Base-by-base conservation (phyloP, 2,329 filamentous ascomycete species). In the Didymella exigua region DNA sequence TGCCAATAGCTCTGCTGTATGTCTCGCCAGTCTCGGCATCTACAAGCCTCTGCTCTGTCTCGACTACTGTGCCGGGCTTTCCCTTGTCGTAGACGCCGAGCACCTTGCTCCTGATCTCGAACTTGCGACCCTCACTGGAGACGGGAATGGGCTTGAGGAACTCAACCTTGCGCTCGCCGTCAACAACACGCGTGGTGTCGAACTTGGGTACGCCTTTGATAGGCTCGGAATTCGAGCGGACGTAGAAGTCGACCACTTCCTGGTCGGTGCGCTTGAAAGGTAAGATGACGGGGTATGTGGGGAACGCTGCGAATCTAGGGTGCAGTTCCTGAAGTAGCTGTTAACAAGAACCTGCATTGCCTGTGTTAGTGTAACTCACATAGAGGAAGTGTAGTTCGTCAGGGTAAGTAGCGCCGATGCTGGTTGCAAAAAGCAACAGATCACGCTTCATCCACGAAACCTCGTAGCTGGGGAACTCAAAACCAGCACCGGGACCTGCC, bases 351-450 rank as follows among this genome's bases (percentile, higher is more conserved):
- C 13, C 14, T 26, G 33, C n/a, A 18, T 52, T 26, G 41, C 19
- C 1, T 24, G 18, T n/a, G 5, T 9, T 46, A 23, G n/a, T 21
- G 2, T 26, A 5, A 71, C 84, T 56, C 82, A 95, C 91, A 69
- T 92, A 97, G 78, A 96, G 87, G 73, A 93, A 96, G 73, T 96
- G 91, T 70, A 96, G 85, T 81, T 97, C 93, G 66, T 96, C 87
- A n/a, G 84, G 83, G 31, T 71, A 70, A 11, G 86, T 93, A 71
- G 84, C 87, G 52, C 93, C 93, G 74, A 97, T 93, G 78, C 89
- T 93, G 76, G 89, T 89, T 66, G 93, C 92, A 75, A 97, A 97
- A 58, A 98, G 86, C 58, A 97, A 82, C 30, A 88, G 86, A 81
- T 97, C 93, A 63, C 93, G 86, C 84, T 93, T 92, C 67, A 90